Conservation (phyloP, 1,284 basidiomycete species). For the Puccinia hordei region DNA sequence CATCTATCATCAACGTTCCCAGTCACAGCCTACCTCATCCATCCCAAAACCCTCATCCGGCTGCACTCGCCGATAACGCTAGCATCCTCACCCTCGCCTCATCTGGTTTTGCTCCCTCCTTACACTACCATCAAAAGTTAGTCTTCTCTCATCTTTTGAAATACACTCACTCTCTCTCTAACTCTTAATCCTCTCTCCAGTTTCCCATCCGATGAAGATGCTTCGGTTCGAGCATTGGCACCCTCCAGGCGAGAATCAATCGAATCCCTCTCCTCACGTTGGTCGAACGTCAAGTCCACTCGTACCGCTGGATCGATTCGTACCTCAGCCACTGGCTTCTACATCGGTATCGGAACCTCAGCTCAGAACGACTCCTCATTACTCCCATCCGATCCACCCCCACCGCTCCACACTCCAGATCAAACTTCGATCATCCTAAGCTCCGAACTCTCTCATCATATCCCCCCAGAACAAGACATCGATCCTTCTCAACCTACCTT, state of each 20-base stretch:
- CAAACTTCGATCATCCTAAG: background rate
- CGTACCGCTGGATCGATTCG: slow-evolving; percentile 8
- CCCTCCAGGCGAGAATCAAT: slow-evolving; percentile 46
- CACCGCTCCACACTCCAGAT: background rate
- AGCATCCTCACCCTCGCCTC: slow-evolving; percentile 49
- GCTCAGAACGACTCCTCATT: background rate
- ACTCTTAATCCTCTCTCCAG: background rate
- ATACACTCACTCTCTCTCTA: too few relatives aligned
- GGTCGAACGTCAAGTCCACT: slow-evolving; percentile 39
- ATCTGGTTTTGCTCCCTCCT: slow-evolving; percentile 41
- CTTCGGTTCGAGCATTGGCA: slow-evolving; percentile 42
- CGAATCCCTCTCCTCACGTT: slow-evolving; percentile 47
- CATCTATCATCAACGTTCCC: slow-evolving; percentile 36
- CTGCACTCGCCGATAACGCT: slow-evolving; percentile 48
- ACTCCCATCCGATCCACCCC: background rate
- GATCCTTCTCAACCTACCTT: too few relatives aligned
- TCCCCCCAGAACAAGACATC: too few relatives aligned
- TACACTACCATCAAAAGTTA: slow-evolving; percentile 46
- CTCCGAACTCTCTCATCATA: too few relatives aligned
- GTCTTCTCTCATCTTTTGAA: background rate
- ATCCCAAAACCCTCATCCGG: slow-evolving; percentile 50
- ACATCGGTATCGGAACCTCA: background rate
- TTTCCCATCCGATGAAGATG: slow-evolving; percentile 45
- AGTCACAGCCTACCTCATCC: slow-evolving; percentile 46
- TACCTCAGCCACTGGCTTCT: slow-evolving; percentile 31